A percentile compares a stretch with the other conserved stretches of the same genome.
These are phyloP conservation scores for Epichloe typhina DNA, from an alignment of 2,329 filamentous ascomycete genomes.

Conservation along the genomic window DNA sequence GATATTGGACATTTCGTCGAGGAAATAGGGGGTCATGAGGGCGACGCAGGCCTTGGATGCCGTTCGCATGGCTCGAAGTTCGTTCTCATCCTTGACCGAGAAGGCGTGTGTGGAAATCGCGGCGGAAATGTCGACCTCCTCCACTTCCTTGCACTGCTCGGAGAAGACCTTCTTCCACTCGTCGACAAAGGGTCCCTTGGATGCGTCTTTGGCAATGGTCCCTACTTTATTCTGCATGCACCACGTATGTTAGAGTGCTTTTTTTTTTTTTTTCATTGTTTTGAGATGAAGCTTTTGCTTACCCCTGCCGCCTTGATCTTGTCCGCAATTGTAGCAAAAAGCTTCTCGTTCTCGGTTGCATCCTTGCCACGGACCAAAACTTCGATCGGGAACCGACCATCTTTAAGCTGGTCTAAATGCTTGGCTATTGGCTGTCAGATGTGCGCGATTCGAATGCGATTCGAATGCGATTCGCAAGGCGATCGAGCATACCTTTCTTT, in stretches of 20 bases:
- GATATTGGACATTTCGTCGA: slow-evolving; percentile 95
- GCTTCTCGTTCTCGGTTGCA: slow-evolving; percentile 77
- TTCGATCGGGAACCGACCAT: slow-evolving; percentile 84
- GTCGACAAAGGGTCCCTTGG: slow-evolving; percentile 79
- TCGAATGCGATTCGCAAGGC: not conserved
- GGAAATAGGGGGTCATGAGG: slow-evolving; percentile 94
- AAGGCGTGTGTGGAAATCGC: slow-evolving; percentile 77
- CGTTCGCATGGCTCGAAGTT: slow-evolving; percentile 86
- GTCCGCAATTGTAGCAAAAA: slow-evolving; percentile 72
- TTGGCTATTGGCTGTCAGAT: slow-evolving; percentile 50
- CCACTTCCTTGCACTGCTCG: slow-evolving; percentile 69
- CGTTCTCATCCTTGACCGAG: slow-evolving; percentile 87
- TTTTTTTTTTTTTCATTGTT: not conserved
- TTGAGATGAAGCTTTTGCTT: slow-evolving; percentile 24
- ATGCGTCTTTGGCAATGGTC: slow-evolving; percentile 69
- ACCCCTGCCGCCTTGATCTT: slow-evolving; percentile 80
- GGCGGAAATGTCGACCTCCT: slow-evolving; percentile 74
- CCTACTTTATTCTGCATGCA: slow-evolving; percentile 69
- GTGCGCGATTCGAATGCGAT: not conserved
- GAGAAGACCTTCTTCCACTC: slow-evolving; percentile 84
- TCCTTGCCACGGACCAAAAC: slow-evolving; percentile 88
- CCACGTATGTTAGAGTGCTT: not conserved
- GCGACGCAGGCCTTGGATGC: slow-evolving; percentile 89
- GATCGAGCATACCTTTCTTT: slow-evolving; percentile 60
- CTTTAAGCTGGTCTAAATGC: slow-evolving; percentile 82